Evolutionary conservation across 2,329 filamentous ascomycete species (phyloP).

Genomic region (Diplodia sapinea): DNA sequence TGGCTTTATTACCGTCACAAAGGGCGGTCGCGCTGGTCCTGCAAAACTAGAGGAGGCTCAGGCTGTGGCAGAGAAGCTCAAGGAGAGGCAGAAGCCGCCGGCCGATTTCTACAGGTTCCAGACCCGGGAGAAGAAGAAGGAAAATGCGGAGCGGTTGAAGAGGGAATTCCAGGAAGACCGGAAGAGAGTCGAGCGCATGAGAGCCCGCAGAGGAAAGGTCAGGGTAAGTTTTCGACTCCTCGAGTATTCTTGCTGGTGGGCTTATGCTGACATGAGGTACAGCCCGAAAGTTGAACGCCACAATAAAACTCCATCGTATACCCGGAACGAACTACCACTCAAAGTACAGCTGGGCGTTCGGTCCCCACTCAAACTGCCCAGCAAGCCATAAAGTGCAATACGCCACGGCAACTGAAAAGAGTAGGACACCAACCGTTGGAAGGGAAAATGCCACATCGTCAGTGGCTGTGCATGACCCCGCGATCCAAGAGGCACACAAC

Average conservation of each 20-base stretch:
- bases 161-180: conserved; percentile 78
- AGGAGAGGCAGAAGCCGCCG: conserved; percentile 63
- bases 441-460: conserved; percentile 17
- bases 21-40: conserved; percentile 75
- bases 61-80: conserved; percentile 65
- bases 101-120: conserved; percentile 86
- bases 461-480: conserved; percentile 25
- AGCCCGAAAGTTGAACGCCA: conserved; percentile 30
- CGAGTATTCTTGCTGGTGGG: neutral
- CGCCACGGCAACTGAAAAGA: conserved; percentile 1
- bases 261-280: conserved; percentile 17
- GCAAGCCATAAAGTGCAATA: neutral
- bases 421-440: neutral
- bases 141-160: conserved; percentile 70
- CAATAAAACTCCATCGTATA: neutral
- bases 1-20: conserved; percentile 89
- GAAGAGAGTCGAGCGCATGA: conserved; percentile 73
- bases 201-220: conserved; percentile 59
- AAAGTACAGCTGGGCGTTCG: conserved; percentile 10
- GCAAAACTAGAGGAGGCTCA: conserved; percentile 74
- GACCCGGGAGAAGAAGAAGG: conserved; percentile 78
- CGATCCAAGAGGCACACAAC: conserved; percentile 21
- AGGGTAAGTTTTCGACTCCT: conserved; percentile 1
- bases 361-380: neutral
- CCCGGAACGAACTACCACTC: neutral